These are phyloP conservation scores for Sarocladium kiliense DNA, from an alignment of 2,329 filamentous ascomycete species.

Conservation along the genomic window DNA sequence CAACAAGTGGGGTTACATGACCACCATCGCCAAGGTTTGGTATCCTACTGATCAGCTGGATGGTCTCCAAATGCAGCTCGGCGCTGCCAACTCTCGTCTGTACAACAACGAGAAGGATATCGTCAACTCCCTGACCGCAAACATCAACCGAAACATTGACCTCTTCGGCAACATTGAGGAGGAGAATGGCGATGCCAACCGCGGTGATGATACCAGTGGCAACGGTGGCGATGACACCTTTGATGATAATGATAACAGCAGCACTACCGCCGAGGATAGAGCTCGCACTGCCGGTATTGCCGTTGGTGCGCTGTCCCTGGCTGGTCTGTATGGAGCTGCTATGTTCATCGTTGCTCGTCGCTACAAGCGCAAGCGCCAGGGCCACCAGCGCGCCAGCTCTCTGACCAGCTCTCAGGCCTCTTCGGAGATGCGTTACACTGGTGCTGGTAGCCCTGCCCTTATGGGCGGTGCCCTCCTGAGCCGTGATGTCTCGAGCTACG, in stretches of 20 bases:
- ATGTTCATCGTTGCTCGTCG: slow-evolving; percentile 91
- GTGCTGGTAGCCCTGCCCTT: slow-evolving; percentile 49
- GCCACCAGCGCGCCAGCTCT: slow-evolving; percentile 73
- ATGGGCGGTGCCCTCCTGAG: slow-evolving; percentile 66
- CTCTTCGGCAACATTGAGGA: slow-evolving; percentile 32
- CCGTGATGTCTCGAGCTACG: slow-evolving; percentile 51
- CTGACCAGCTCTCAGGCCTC: slow-evolving; percentile 45
- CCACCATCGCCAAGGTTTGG: slow-evolving; percentile 64
- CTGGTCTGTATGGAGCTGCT: slow-evolving; percentile 82
- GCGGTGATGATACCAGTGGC: slow-evolving; percentile 15
- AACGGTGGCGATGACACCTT: slow-evolving; percentile 30
- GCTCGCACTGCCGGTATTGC: slow-evolving; percentile 66
- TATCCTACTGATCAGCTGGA: slow-evolving; percentile 68
- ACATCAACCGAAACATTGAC: slow-evolving; percentile 76
- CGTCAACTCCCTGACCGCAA: slow-evolving; percentile 66
- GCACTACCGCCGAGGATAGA: slow-evolving; percentile 52
- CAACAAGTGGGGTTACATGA: slow-evolving; percentile 66
- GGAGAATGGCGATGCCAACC: slow-evolving; percentile 30
- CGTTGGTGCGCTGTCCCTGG: slow-evolving; percentile 70
- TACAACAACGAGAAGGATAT: slow-evolving; percentile 66
- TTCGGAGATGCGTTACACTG: slow-evolving; percentile 49
- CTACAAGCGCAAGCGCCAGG: slow-evolving; percentile 80
- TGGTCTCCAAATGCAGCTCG: slow-evolving; percentile 62
- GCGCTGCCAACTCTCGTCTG: slow-evolving; percentile 64
- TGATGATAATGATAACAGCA: slow-evolving; percentile 31